Evolutionary conservation across 108 stramenopile species (phyloP).

Genomic region (Bacterosira constricta): DNA sequence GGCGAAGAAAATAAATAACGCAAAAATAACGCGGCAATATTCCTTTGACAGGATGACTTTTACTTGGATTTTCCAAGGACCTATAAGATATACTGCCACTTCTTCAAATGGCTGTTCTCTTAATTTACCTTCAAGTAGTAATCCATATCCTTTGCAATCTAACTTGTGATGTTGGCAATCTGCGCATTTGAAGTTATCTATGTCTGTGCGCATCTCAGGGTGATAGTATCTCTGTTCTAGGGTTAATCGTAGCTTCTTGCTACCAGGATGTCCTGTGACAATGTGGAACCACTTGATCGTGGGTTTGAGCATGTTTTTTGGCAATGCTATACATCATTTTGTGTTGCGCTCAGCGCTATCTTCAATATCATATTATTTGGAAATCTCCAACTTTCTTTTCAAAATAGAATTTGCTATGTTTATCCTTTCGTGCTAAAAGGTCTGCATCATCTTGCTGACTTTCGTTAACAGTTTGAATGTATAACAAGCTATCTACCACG

Average conservation of each 20-base stretch:
- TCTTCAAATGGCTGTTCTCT: constrained; percentile 15
- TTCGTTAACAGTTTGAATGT: constrained; percentile 38
- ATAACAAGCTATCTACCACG: constrained; percentile 33
- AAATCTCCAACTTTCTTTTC: too few relatives aligned
- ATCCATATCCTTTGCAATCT: constrained; percentile 5
- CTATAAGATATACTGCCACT: constrained; percentile 26
- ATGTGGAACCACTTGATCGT: too few relatives aligned
- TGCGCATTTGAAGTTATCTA: background rate
- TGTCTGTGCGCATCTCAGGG: background rate
- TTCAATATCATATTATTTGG: background rate
- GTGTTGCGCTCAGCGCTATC: background rate
- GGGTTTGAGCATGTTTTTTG: too few relatives aligned
- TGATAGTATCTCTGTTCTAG: constrained; percentile 1
- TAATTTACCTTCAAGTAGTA: background rate
- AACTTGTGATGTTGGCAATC: constrained; percentile 18
- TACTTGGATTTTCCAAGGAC: constrained; percentile 33
- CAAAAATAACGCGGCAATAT: too few relatives aligned
- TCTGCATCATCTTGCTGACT: constrained; percentile 18
- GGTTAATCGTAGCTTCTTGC: too few relatives aligned
- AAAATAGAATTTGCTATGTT: constrained; percentile 46
- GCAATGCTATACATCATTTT: constrained; percentile 23
- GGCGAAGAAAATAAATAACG: too few relatives aligned
- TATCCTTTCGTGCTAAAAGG: constrained; percentile 11
- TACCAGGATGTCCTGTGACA: too few relatives aligned
- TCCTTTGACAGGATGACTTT: too few relatives aligned